Base-by-base conservation (phyloP, 2,329 filamentous ascomycete species). In the Diaporthe humulicola region DNA sequence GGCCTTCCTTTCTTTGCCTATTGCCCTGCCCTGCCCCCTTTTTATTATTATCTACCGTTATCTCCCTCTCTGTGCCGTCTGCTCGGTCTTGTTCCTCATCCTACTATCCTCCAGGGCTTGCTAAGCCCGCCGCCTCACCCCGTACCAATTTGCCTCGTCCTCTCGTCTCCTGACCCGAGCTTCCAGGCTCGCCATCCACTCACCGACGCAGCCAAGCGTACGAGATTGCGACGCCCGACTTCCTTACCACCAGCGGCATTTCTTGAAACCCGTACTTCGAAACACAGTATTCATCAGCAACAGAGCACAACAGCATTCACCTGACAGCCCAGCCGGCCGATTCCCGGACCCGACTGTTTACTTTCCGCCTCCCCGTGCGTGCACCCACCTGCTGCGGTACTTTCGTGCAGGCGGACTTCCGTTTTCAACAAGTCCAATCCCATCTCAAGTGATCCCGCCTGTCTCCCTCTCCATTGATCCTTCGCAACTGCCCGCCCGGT, bases 221-320 rank as follows among this genome's bases (percentile, higher is more conserved):
- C 45, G 50, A 67, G 45, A 67, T 67, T 67, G 64, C 64, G 22
- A 67, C 58, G 58, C 25, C 58, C 38, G 5, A 38, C 6, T 45
- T 30, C 38, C 38, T 30, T 30, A 28, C 58, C 14, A 45, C 64
- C 22, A 67, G 64, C 64, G 64, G 30, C 64, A 67, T 67, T 67
- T 67, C 64, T 67, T 67, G 64, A 67, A 67, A 67, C 64, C 64
- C 45, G 33, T 25, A 52, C 45, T 67, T 50, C 64, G 64, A 67
- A 52, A 67, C 64, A 67, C 64, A 40, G 28, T n/a, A 38, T 38
- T 67, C 45, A 67, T 19, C 64, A 67, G 22, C 61, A 67, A 15
- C 61, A 52, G 22, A 17, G 19, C 42, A 19, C 36, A 40, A 40
- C 12, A 38, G 28, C 64, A 28, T 19, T 28, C 17, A 52, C 22